Percentiles rank a stretch among this genome's conserved stretches.
Conservation (phyloP, 306 rosid species). For the Cicer arietinum region DNA sequence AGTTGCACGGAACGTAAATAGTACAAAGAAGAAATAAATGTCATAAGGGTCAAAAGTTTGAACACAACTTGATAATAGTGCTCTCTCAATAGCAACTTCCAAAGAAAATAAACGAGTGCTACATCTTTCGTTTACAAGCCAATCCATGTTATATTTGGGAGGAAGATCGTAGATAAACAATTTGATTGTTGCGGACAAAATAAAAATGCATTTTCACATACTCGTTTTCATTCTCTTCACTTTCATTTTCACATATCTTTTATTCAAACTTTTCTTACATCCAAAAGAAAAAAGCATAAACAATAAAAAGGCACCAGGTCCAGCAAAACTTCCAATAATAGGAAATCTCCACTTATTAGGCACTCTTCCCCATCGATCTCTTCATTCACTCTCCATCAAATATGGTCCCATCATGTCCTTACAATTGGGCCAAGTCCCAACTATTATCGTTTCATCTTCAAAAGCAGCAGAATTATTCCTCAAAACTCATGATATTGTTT, state of each 20-base stretch:
- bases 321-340: neutral
- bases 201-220: no score
- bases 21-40: conserved; percentile 95
- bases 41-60: conserved; percentile 79
- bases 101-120: conserved; percentile 80
- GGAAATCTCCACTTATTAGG: neutral
- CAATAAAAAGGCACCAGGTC: neutral
- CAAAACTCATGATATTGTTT: neutral
- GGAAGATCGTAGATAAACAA: conserved; percentile 80
- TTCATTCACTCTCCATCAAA: neutral
- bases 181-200: conserved; percentile 34
- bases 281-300: neutral
- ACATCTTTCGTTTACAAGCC: conserved; percentile 73
- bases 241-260: neutral
- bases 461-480: neutral
- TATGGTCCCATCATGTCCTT: neutral
- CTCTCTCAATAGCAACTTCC: conserved; percentile 84
- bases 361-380: neutral
- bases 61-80: conserved; percentile 64
- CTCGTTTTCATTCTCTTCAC: neutral
- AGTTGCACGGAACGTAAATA: conserved; percentile 92
- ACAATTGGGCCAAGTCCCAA: neutral
- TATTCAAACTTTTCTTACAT: neutral
- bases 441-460: neutral
- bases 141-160: conserved; percentile 67